Conservation (phyloP, 2,329 filamentous ascomycete species). For the Colletotrichum sp. region DNA sequence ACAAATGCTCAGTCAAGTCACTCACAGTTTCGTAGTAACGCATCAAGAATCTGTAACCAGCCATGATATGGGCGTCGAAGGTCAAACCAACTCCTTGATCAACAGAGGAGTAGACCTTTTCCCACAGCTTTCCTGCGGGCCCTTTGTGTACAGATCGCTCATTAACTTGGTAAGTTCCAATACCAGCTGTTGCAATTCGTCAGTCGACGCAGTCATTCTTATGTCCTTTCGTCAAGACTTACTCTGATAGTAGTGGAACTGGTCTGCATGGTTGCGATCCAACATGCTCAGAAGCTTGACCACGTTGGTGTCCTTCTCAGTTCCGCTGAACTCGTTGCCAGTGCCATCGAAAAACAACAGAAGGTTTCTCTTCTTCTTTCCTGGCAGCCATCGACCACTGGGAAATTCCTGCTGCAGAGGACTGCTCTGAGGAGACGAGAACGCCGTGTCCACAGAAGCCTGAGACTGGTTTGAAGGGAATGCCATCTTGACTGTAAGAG, state of each 20-base stretch:
- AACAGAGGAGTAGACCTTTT: conserved; percentile 37
- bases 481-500: background rate
- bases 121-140: conserved; percentile 18
- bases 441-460: background rate
- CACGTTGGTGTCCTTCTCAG: conserved; percentile 56
- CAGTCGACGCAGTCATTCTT: no score
- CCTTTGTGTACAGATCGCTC: conserved; percentile 43
- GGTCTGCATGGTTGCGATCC: conserved; percentile 46
- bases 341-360: conserved; percentile 55
- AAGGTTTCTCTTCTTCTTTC: conserved; percentile 37
- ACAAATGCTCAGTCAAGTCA: no score
- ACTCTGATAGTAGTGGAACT: conserved; percentile 57
- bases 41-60: conserved; percentile 60
- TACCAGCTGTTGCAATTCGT: conserved; percentile 39
- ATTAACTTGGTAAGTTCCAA: conserved; percentile 52
- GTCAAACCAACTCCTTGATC: conserved; percentile 46
- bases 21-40: conserved; percentile 43
- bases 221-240: conserved; percentile 14
- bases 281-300: conserved; percentile 54
- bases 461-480: no score
- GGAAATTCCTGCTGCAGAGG: background rate
- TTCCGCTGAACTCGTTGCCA: conserved; percentile 49
- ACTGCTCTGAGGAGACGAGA: background rate
- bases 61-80: conserved; percentile 56
- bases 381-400: background rate